Evolutionary conservation across 2,329 filamentous ascomycete genomes (phyloP).

Genomic region (Fusarium virguliforme): DNA sequence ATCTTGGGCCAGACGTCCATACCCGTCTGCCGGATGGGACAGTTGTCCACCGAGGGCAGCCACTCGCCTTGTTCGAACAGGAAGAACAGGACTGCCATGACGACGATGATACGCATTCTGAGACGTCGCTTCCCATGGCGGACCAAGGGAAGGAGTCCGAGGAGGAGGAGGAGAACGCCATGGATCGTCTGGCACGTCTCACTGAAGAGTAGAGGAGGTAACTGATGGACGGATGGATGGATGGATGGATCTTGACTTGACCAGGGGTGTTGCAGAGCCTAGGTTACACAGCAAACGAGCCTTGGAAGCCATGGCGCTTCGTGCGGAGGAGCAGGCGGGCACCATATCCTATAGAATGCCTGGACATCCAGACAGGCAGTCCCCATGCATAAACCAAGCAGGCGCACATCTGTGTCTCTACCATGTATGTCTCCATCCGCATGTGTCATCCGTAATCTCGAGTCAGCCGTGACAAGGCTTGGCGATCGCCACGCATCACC

Average conservation of each 20-base stretch:
- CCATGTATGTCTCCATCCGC: neutral
- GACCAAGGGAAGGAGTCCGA: conserved; percentile 17
- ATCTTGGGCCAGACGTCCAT: conserved; percentile 25
- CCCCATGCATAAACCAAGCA: neutral
- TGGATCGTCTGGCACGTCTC: conserved; percentile 44
- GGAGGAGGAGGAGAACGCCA: conserved; percentile 32
- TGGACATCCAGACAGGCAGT: neutral
- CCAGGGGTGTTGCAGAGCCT: neutral
- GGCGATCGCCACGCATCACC: conserved; percentile 54
- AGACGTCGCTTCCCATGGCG: neutral
- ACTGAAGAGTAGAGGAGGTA: conserved; percentile 19
- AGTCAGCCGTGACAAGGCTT: conserved; percentile 4
- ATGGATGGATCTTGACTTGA: neutral
- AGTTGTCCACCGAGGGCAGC: conserved; percentile 42
- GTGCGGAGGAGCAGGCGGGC: conserved; percentile 4
- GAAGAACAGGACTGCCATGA: conserved; percentile 17
- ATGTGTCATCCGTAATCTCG: conserved; percentile 19
- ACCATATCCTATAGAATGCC: conserved; percentile 1
- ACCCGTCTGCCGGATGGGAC: conserved; percentile 41
- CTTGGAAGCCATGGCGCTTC: conserved; percentile 5
- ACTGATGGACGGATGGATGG: neutral
- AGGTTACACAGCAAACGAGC: conserved; percentile 8
- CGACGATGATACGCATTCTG: neutral
- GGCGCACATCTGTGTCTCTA: too few relatives aligned
- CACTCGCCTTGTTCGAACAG: conserved; percentile 36